Evolutionary conservation across 176 grass and related monocot species (phyloP), one percentile per base, ranked within the genome.

Genomic region (Triticum dicoccoides): DNA sequence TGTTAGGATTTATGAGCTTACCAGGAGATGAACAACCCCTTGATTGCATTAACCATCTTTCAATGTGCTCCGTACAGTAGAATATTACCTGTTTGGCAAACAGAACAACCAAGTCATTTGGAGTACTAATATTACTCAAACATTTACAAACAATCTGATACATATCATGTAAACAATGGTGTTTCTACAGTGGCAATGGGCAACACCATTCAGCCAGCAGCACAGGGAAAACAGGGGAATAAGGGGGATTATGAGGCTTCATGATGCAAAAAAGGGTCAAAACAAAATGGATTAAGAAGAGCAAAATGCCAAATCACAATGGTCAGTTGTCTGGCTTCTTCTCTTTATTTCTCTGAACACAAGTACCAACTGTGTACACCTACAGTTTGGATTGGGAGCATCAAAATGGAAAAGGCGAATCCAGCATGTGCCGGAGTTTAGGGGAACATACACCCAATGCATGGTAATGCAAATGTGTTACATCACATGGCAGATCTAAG

Each of bases 21-120:
- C 96, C 96, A 98, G 83, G 96, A 98, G 73, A 98, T 91, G 68
- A 98, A 95, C 84, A 98, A 20, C 20, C 96, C 93, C 87, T 98
- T 98, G 45, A 95, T 88, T 61, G 96, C 96, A 21, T 98, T 98
- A 79, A 95, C 96, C 96, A 98, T 96, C 21, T 90, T 88, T 25
- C 15, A 9, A 9, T 61, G 61, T 59, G 76, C 23, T 85, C 21
- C 2, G 5, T 6, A 20, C 23, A 69, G 6, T 25, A 45, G 4
- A 85, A 59, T 52, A 54, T 8, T 5, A 82, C 20, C 82, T 82
- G 68, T 34, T 69, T 29, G 25, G 11, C 27, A 67, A 85, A 41
- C 8, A 52, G 9, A 14, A 71, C 41, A 83, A 10, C 11, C 11
- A 44, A 54, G 62, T 87, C 20, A 83, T 35, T 14, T 25, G 11